Evolutionary conservation across 2,329 filamentous ascomycete species (phyloP), one percentile per base, ranked within the genome.

Genomic region (Ophiosphaerella korrae): DNA sequence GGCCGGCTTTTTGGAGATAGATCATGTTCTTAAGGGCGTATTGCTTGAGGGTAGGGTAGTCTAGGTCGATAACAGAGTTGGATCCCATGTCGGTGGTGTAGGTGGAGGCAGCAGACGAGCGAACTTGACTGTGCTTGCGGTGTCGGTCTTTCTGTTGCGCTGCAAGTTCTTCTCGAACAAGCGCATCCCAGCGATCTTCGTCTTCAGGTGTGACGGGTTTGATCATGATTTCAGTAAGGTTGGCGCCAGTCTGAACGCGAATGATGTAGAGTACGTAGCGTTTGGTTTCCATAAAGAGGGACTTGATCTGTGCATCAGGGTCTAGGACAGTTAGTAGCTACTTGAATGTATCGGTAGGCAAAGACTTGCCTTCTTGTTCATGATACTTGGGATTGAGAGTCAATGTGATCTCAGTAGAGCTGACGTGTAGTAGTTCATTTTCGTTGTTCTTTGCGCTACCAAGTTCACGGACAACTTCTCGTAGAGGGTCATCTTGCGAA

Each of bases 231-330:
- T 97, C 92, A 74, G 97, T 86, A n/a, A 99, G 83, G 64, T 93
- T 96, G 44, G 87, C 79, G 7, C 94, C 94, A 2, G 90, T 91
- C 74, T 99, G 95, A 32, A 99, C 89, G 52, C 94, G 89, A 69
- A 99, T 97, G 72, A 99, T 97, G 75, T 97, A 99, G 56, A 99
- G 80, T 35, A 97, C 89, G 69, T 94, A 96, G 64, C 94, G 87
- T 78, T 99, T 99, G 2, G 94, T 97, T 76, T 97, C 94, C 86
- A 97, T 97, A 73, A 97, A 97, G 3, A 99, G 82, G 1, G 92
- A 83, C 76, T 97, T 97, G 57, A 94, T 82, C 53, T 94, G 89
- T 3, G 92, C 91, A 68, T 97, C 93, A 3, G 94, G 93, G 70
- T 99, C 94, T 83, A 64, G 12, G 24, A 24, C 31, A 34, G 52